Conservation (phyloP, 2,329 filamentous ascomycete species). For the Pseudogymnoascus sp. region DNA sequence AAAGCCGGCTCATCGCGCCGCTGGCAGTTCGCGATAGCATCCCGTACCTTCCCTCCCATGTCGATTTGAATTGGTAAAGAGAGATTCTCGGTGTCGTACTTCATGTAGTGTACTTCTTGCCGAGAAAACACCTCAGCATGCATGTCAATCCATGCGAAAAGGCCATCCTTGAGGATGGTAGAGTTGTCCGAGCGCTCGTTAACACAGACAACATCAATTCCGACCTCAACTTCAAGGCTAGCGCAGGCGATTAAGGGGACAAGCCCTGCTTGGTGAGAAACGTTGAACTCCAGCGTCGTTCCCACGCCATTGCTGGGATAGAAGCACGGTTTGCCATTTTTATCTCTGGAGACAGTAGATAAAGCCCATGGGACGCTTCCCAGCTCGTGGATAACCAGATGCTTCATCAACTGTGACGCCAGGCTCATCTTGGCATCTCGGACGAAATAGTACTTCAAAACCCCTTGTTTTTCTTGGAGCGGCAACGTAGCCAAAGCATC, state of each 20-base stretch:
- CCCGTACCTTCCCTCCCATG: background rate
- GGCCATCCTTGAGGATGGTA: conserved; percentile 51
- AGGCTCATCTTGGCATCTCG: conserved; percentile 69
- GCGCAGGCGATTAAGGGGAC: conserved; percentile 53
- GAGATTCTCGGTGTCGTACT: conserved; percentile 31
- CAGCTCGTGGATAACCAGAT: conserved; percentile 54
- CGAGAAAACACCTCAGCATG: conserved; percentile 62
- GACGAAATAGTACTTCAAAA: conserved; percentile 56
- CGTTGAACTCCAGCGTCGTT: conserved; percentile 49
- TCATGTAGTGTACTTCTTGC: conserved; percentile 55
- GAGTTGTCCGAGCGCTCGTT: conserved; percentile 57
- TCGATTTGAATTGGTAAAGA: background rate
- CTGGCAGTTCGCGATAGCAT: conserved; percentile 22
- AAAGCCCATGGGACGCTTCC: conserved; percentile 52
- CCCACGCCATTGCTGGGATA: conserved; percentile 8
- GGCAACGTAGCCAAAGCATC: conserved; percentile 45
- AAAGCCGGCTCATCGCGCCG: conserved; percentile 16
- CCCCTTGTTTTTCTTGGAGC: conserved; percentile 45
- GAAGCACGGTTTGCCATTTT: conserved; percentile 38
- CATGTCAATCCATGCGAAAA: conserved; percentile 60
- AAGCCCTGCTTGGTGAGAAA: conserved; percentile 70
- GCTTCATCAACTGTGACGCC: conserved; percentile 66
- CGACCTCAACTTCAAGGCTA: conserved; percentile 41
- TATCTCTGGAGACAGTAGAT: conserved; percentile 48
- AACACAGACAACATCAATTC: conserved; percentile 69